A percentile compares a stretch with the other conserved stretches of the same genome.
These are phyloP conservation scores for Spongospora subterranea DNA, from an alignment of 208 protist genomes.

Conservation along the genomic window DNA sequence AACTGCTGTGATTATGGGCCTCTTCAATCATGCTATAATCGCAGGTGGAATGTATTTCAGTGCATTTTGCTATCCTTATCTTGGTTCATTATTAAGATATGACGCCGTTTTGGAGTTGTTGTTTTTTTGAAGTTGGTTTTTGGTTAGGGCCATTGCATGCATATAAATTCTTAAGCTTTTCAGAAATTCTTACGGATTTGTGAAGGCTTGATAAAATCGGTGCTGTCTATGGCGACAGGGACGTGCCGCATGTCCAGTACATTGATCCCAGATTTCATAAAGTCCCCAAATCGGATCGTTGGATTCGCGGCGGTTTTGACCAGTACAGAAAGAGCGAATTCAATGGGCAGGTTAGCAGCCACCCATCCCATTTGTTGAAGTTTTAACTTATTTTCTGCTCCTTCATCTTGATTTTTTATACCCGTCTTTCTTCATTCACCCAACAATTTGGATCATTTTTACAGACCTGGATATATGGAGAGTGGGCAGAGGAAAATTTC, in stretches of 20 bases:
- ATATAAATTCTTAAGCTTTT: too few relatives aligned
- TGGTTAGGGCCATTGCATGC: too few relatives aligned
- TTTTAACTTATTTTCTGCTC: too few relatives aligned
- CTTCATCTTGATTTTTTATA: too few relatives aligned
- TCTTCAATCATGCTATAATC: constrained; percentile 12
- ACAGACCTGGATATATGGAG: constrained; percentile 35
- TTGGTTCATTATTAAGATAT: background rate
- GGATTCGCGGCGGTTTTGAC: constrained; percentile 35
- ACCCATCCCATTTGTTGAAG: background rate
- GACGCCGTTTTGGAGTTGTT: background rate
- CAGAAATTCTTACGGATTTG: too few relatives aligned
- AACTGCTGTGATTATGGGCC: constrained; percentile 28
- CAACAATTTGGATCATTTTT: too few relatives aligned
- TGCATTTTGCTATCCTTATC: background rate
- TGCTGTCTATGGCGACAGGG: background rate
- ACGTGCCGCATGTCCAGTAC: constrained; percentile 32
- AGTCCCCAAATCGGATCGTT: background rate
- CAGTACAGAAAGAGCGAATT: constrained; percentile 26
- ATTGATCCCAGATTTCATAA: constrained; percentile 6
- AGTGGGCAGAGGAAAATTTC: constrained; percentile 47
- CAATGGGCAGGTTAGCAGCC: background rate
- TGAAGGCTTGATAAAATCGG: background rate
- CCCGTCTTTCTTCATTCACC: too few relatives aligned
- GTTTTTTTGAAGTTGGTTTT: too few relatives aligned
- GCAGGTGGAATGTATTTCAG: background rate